Percentiles rank a stretch among this genome's conserved stretches.
Evolutionary conservation across 306 rosid species (phyloP).

Genomic region (Citrullus colocynthis): DNA sequence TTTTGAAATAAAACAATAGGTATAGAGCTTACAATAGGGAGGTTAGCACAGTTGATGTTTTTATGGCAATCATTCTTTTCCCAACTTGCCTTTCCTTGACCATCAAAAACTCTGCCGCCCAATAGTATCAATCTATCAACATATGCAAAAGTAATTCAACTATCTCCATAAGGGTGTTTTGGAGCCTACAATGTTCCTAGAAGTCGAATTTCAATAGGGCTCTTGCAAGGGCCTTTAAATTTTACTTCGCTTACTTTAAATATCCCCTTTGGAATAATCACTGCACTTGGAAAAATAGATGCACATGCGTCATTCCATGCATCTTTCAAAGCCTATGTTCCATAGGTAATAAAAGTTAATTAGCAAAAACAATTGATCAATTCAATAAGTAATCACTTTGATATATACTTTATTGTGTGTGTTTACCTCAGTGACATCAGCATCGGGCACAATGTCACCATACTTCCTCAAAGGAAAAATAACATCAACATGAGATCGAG

Average conservation of each 20-base stretch:
- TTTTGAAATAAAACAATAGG: too few relatives aligned
- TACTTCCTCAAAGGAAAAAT: constrained; percentile 3
- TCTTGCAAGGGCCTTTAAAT: not conserved
- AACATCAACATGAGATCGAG: not conserved
- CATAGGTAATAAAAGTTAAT: too few relatives aligned
- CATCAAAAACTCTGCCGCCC: constrained; percentile 36
- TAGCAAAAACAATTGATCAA: not conserved
- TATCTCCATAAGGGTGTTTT: not conserved
- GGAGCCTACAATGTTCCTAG: constrained; percentile 31
- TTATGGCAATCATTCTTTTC: constrained; percentile 14
- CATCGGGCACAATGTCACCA: not conserved
- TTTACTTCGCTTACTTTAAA: not conserved
- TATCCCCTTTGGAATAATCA: not conserved
- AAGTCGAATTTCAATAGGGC: constrained; percentile 12
- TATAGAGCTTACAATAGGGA: constrained; percentile 15
- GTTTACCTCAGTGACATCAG: constrained; percentile 11
- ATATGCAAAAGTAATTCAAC: constrained; percentile 21
- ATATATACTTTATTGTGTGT: not conserved
- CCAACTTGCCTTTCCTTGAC: constrained; percentile 29
- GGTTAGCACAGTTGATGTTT: not conserved
- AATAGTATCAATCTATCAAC: constrained; percentile 17
- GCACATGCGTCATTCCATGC: too few relatives aligned
- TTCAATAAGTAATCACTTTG: not conserved
- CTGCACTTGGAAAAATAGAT: not conserved
- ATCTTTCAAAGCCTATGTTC: too few relatives aligned